Evolutionary conservation across 2,329 filamentous ascomycete species (phyloP), one percentile per base, ranked within the genome.

Genomic region (Bipolaris oryzae): DNA sequence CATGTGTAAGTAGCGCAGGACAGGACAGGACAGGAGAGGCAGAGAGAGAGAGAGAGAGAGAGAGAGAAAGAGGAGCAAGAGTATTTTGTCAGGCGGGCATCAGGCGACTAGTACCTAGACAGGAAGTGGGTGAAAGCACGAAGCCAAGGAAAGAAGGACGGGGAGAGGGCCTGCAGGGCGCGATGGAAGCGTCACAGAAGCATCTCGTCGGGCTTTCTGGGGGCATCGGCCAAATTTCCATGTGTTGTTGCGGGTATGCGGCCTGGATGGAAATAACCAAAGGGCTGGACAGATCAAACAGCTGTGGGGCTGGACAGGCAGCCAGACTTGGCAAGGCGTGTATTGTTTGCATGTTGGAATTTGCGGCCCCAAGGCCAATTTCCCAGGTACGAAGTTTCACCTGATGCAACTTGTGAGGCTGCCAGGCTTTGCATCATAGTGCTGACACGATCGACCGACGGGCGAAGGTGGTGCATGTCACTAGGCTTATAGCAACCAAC

Each of bases 401-500:
- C 10, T 48, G 28, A 25, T 21, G 13, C 31, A 18, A 52, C 39
- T 39, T 31, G 35, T 45, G 44, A 45, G 37, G 25, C 46, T n/a
- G 25, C 31, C 51, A 50, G 25, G 18, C 7, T 34, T 25, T 52
- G 41, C 53, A 52, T 46, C 35, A 41, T 47, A 44, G 47, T 57
- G 38, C 38, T 50, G 38, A 43, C 25, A n/a, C 18, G 16, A 28
- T 18, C 31, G 9, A 5, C 44, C 11, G 18, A 23, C 31, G 15
- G 23, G 16, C 5, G 21, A 41, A 28, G 13, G 13, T 11, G 5
- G 33, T 11, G 10, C 18, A 58, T 63, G 59, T 61, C 55, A 64
- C 41, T 33, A 57, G 57, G 63, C 59, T 64, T 62, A 58, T 59
- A 15, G 3, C 1, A 6, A 5, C 1, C 7, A 23, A 6, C 5